These are phyloP conservation scores for Paraconiothyrium sp. DNA, from an alignment of 2,329 filamentous ascomycete species.

Conservation along the genomic window DNA sequence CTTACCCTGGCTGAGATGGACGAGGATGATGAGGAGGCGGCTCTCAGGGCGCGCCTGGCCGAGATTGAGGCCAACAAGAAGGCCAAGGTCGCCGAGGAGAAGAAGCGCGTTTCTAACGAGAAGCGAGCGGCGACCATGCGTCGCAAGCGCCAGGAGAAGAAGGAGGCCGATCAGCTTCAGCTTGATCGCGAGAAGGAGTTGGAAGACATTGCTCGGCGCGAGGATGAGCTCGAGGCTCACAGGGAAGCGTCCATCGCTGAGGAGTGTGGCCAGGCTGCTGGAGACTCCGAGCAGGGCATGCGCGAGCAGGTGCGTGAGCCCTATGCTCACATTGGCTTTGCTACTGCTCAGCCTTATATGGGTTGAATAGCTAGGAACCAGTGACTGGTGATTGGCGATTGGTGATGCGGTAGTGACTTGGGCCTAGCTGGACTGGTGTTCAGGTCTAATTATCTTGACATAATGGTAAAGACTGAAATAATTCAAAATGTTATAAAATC, in stretches of 20 bases:
- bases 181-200: background rate
- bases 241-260: too few relatives aligned
- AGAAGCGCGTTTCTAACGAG: background rate
- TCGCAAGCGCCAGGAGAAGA: background rate
- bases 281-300: too few relatives aligned
- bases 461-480: too few relatives aligned
- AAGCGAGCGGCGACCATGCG: conserved; percentile 1
- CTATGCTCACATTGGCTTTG: background rate
- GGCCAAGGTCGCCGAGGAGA: background rate
- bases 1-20: background rate
- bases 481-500: too few relatives aligned
- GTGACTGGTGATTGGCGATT: background rate
- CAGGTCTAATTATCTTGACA: too few relatives aligned
- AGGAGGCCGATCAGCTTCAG: background rate
- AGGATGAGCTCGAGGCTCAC: background rate
- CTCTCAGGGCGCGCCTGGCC: background rate
- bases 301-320: background rate
- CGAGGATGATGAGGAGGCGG: background rate
- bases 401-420: background rate
- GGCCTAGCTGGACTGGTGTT: too few relatives aligned
- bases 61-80: background rate
- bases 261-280: too few relatives aligned
- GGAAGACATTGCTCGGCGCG: background rate
- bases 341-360: background rate
- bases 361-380: background rate